phyloP scores from a whole-genome alignment of 768 basidiomycete genomes.

The Pisolithus sp. region DNA sequence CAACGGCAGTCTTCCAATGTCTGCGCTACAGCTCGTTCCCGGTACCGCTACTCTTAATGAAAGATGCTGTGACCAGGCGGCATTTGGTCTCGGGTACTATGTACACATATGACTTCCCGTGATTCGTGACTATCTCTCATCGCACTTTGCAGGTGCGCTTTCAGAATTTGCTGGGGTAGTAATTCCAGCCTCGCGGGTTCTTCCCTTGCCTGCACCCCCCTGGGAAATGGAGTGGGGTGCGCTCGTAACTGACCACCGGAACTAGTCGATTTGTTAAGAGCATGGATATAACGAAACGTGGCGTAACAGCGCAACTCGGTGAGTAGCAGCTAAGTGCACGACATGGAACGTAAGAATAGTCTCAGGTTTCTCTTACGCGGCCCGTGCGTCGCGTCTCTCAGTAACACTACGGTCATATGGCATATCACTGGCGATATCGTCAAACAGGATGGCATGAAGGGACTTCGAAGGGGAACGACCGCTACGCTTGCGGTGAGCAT shows the following conservation, averaged over 20 bases:
- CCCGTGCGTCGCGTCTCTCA: slow-evolving; percentile 7
- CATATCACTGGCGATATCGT: slow-evolving; percentile 53
- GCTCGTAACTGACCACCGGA: not conserved
- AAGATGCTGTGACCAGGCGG: slow-evolving; percentile 19
- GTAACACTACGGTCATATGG: slow-evolving; percentile 39
- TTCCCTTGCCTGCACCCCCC: too few species aligned
- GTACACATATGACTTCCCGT: not conserved
- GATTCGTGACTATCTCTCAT: not conserved
- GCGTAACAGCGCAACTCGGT: slow-evolving; percentile 32
- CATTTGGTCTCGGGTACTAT: slow-evolving; percentile 26
- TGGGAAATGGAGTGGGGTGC: too few species aligned
- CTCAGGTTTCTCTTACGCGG: not conserved
- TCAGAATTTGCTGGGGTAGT: slow-evolving; percentile 75
- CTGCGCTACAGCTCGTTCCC: too few species aligned
- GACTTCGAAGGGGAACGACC: slow-evolving; percentile 84
- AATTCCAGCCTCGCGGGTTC: slow-evolving; percentile 66
- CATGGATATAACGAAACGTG: slow-evolving; percentile 78
- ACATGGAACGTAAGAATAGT: too few species aligned
- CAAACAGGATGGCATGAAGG: slow-evolving; percentile 52
- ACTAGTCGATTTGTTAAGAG: slow-evolving; percentile 84
- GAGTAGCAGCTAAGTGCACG: slow-evolving; percentile 5
- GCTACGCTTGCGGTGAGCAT: slow-evolving; percentile 68
- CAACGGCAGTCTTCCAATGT: too few species aligned
- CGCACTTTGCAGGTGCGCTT: slow-evolving; percentile 49
- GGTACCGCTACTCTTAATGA: slow-evolving; percentile 11